A percentile compares a stretch with the other conserved stretches of the same genome.
Conservation (phyloP, 176 grass and related monocot genomes). For the Ampelocalamus luodianensis region DNA sequence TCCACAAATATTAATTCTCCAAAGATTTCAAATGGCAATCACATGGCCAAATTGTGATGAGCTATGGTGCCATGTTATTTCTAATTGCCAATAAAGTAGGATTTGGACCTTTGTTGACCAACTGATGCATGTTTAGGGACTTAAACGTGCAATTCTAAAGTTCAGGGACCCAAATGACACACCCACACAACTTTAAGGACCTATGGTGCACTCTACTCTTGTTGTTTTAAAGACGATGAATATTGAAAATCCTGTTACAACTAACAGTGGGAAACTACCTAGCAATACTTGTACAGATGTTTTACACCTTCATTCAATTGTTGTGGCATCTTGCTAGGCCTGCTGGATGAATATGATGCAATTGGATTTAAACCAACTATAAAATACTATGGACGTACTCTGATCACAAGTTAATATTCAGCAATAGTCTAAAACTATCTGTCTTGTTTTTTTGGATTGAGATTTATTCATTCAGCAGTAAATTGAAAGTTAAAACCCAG, state of each 20-base stretch:
- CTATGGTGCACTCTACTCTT: neutral
- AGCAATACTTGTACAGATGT: neutral
- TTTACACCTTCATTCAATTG: neutral
- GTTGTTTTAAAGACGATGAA: neutral
- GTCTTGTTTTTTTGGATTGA: neutral
- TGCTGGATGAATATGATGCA: constrained; percentile 2
- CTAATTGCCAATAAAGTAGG: neutral
- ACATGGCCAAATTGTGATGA: neutral
- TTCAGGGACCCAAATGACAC: no score
- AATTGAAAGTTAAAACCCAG: neutral
- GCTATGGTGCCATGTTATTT: neutral
- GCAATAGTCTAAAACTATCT: neutral
- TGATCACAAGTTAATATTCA: constrained; percentile 17
- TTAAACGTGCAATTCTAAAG: no score
- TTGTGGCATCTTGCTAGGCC: neutral
- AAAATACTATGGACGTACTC: neutral
- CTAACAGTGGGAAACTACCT: neutral
- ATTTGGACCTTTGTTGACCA: neutral
- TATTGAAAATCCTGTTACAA: constrained; percentile 1
- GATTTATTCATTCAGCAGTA: constrained; percentile 4
- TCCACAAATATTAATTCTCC: no score
- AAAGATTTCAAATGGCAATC: neutral
- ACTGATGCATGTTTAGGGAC: neutral
- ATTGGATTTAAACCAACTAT: neutral
- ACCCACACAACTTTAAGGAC: no score